Evolutionary conservation across 1,284 basidiomycete species (phyloP), one percentile per base, ranked within the genome.

Genomic region (Termitomyces sp.): DNA sequence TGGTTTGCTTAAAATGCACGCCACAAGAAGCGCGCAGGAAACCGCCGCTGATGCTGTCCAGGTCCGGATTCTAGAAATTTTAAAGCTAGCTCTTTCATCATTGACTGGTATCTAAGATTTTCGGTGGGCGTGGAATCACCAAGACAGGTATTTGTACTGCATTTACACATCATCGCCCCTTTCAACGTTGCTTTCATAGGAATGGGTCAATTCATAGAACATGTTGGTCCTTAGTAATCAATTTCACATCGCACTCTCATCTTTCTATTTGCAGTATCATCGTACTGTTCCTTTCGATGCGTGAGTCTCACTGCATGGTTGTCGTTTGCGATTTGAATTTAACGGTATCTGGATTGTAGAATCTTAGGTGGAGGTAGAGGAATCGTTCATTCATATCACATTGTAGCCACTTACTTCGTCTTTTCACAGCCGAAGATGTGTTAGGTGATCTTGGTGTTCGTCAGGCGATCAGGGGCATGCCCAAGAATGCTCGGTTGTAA

Each of bases 111-210:
- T 42, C 31, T 39, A 82, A 92, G 73, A 76, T 90, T 52, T 90
- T 91, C 60, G 88, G 89, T 62, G 88, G 88, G 28, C 85, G 88
- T 60, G 90, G 87, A 41, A 83, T 92, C 56, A 92, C 90, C 3
- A 77, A 79, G 67, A 80, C 81, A 15, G 87, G 88, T 53, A 83
- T 77, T 81, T 59, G n/a, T 30, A 19, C 8, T 34, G 39, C 3
- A 0, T 31, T 34, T 13, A 17, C 19, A 19, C 15, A n/a, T 39
- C 15, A n/a, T 39, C 31, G 12, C 21, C 21, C 17, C 36, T 55
- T 33, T 53, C 10, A 54, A 48, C 21, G 21, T 36, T 40, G 30
- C 81, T 9, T 73, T 75, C 64, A 73, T 75, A 48, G 86, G 88
- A 28, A 89, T 89, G 86, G 88, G 88, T 40, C 73, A 76, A 52